These are phyloP conservation scores for Harrya chromipes DNA, from an alignment of 768 basidiomycete species.

Conservation along the genomic window DNA sequence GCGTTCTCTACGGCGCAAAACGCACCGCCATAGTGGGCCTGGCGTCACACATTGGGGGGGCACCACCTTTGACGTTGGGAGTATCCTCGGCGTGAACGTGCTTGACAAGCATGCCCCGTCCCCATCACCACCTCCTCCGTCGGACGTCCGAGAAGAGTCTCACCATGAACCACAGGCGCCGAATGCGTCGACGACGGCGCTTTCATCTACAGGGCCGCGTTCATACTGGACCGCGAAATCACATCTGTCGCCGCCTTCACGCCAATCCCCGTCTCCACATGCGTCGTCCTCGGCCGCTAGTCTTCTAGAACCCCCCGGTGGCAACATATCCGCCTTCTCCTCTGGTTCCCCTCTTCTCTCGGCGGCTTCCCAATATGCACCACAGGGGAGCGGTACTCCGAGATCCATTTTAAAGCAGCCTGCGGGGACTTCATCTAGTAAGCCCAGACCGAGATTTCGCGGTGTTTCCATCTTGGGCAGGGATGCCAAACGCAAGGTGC, in stretches of 20 bases:
- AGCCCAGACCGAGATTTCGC: constrained; percentile 6
- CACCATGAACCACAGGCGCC: constrained; percentile 3
- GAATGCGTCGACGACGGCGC: constrained; percentile 18
- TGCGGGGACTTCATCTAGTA: constrained; percentile 3
- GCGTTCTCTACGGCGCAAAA: constrained; percentile 35
- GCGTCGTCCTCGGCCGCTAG: constrained; percentile 13
- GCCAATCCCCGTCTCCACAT: not conserved
- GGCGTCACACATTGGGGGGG: constrained; percentile 58
- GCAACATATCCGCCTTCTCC: constrained; percentile 16
- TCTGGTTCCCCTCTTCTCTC: constrained; percentile 25
- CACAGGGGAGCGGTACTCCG: constrained; percentile 13
- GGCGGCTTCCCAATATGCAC: constrained; percentile 2
- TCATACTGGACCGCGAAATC: constrained; percentile 24
- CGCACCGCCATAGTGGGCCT: not conserved
- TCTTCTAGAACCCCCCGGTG: constrained; percentile 13
- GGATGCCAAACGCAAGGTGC: constrained; percentile 8
- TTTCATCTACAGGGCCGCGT: constrained; percentile 19
- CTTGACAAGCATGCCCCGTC: constrained; percentile 32
- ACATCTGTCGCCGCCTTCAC: constrained; percentile 14
- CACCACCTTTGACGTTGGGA: constrained; percentile 72
- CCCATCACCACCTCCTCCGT: not conserved
- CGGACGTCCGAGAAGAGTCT: constrained; percentile 1
- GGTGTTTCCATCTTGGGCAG: constrained; percentile 14
- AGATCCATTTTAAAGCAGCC: constrained; percentile 26
- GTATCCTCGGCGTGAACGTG: constrained; percentile 68